Evolutionary conservation across 345 rosid genomes (phyloP), one percentile per base, ranked within the genome.

Genomic region (Salix caprea): DNA sequence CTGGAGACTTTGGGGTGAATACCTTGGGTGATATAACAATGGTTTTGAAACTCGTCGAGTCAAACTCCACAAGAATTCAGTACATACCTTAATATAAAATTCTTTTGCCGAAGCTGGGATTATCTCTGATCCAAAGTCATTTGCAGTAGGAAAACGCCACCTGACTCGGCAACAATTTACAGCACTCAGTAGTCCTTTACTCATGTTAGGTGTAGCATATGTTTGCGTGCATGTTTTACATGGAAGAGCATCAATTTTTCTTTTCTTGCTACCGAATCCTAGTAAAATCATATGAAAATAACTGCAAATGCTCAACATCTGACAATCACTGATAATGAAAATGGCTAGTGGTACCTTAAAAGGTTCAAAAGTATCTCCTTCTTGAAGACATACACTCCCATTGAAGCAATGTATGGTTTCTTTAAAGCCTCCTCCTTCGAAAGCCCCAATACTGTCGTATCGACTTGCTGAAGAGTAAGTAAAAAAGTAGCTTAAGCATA

Each of bases 101-200:
- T 95, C 97, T 64, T 67, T 93, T 36, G 94, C 96, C 67, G 99
- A 95, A 75, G 97, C 97, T 61, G 97, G 97, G 74, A 95, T 93
- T 72, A 95, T 91, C 85, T 95, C 97, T 9, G 99, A 95, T 80
- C 97, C 96, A 67, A 91, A 95, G 86, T 95, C 99, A 80, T 95
- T 95, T 75, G 99, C 97, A 37, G 97, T 95, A 56, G 99, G 99
- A 74, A 90, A 95, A 74, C 97, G 97, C 99, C 99, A 95, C 83
- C 97, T 95, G 88, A 67, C 46, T 65, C 77, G 64, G 75, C 74
- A 69, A 69, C 72, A 34, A 3, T 72, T 48, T 46, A 61, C 5
- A 44, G 32, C 44, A 36, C 18, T 70, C 61, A 62, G 26, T 40
- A 23, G 66, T 64, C 42, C 36, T 23, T 34, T 60, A 23, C 16